These are phyloP conservation scores for Trichocomaceae sp. DNA, from an alignment of 2,329 filamentous ascomycete species.

Conservation along the genomic window DNA sequence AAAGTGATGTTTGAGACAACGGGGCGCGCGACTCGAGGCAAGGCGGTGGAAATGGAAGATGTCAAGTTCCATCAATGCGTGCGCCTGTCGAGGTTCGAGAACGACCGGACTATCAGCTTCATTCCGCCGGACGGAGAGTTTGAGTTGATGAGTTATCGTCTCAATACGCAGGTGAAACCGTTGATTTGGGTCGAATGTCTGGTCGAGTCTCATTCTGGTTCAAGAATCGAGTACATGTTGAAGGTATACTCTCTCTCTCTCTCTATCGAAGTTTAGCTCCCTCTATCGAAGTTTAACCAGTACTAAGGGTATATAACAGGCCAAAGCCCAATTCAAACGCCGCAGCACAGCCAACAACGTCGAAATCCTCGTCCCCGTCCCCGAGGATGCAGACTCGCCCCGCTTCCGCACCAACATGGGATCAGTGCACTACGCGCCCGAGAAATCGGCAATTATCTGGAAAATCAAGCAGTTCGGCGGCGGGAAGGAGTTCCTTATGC, in stretches of 20 bases:
- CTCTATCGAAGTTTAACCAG: background rate
- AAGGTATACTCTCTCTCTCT: conserved; percentile 50
- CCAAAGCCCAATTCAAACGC: conserved; percentile 95
- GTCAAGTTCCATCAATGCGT: conserved; percentile 99
- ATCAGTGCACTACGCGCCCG: conserved; percentile 92
- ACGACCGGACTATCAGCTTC: conserved; percentile 97
- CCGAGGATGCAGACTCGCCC: conserved; percentile 92
- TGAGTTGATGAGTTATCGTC: conserved; percentile 96
- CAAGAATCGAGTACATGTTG: conserved; percentile 96
- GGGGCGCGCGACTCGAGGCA: conserved; percentile 84
- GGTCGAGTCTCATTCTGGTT: conserved; percentile 91
- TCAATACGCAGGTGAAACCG: conserved; percentile 98
- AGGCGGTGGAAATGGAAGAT: conserved; percentile 99
- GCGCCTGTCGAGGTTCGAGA: conserved; percentile 90
- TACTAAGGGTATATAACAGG: no score
- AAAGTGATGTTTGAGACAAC: conserved; percentile 99
- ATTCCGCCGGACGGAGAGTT: conserved; percentile 98
- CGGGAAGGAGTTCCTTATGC: conserved; percentile 98
- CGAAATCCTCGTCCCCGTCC: conserved; percentile 93
- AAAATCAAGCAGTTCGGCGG: conserved; percentile 99
- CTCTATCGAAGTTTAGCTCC: background rate
- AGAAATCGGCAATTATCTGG: conserved; percentile 97
- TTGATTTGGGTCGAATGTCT: conserved; percentile 98
- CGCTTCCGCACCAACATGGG: conserved; percentile 97
- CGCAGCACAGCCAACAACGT: conserved; percentile 98